Base-by-base conservation (phyloP, 1,139 yeast species). In the Taphrina flavorubra region DNA sequence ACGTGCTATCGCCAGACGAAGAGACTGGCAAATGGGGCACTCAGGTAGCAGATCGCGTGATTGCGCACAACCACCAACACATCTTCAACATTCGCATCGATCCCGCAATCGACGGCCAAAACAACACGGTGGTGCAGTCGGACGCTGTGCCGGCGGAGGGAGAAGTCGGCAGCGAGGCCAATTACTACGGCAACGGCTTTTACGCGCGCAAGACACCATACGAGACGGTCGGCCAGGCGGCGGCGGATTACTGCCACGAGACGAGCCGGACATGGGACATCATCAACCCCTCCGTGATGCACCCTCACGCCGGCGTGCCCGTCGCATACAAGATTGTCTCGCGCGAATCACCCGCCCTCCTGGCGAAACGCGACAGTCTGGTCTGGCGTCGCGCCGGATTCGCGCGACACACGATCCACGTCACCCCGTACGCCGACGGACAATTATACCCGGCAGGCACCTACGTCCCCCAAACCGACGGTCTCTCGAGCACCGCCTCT, bases 61-160 rank as follows among this genome's bases (percentile, higher is more conserved):
- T 87, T 76, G 95, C 95, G 59, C 94, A 89, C 80, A 88, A 89
- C 79, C 95, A 89, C 79, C 95, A 89, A 81, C 95, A 89, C 79
- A 81, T 89, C 80, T 89, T 89, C 79, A 85, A 90, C n/a, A 82
- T 89, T 74, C 85, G 95, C 81, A 77, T 89, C 74, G 90, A 89
- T 76, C 94, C 95, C 73, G 85, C 91, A 81, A 81, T 89, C 72
- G 95, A 89, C 74, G 95, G 95, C 75, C 90, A 87, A 71, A 84
- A 84, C 73, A 89, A 89, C 81, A 87, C 92, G 53, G 88, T 87
- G 69, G 89, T 89, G 49, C 84, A 84, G 72, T 82, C 86, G 67
- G 95, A 89, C 76, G 91, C 90, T 67, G 78, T 79, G 64, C 78
- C 87, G 6, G 83, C 88, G 65, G 86, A 87, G 59, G 79, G 76